Evolutionary conservation across 805 yeast genomes (phyloP), one percentile per base, ranked within the genome.

Genomic region (Candida adriatica): DNA sequence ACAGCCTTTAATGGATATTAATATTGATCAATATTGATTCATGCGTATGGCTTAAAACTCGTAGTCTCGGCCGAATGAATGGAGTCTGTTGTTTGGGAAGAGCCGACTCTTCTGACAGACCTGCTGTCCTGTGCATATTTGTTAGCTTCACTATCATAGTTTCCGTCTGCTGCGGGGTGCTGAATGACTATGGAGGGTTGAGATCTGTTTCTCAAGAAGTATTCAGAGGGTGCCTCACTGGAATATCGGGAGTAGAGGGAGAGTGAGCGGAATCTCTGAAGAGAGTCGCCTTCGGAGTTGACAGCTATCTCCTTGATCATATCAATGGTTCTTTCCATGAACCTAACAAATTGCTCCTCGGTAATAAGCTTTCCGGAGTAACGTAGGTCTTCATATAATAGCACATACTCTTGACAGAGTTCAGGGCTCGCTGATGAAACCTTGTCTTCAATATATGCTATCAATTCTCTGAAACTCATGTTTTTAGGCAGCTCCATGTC

Each of bases 291-390:
- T 18, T 27, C 36, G 4, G 22, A 8, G n/a, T 30, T 27, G 5
- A 30, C 28, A 8, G 38, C 29, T 8, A 40, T 25, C 6, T 36
- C 38, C 19, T 60, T 62, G 5, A 56, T 44, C 27, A 62, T 53
- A 20, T 46, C 55, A 7, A 62, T 52, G 6, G 58, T 64, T 5
- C 58, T 43, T 26, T 63, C 64, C 64, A 86, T 70, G 47, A 84
- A 75, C 25, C 61, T 66, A 18, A 72, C 55, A 46, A 87, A 74
- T 24, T 79, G 79, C 4, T 58, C 61, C 41, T 78, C 75, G 1
- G 68, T 55, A 13, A 85, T 72, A 13, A 73, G 64, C 13, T 62
- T 53, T 3, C 83, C 81, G 6, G 90, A 71, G 53, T 75, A 87
- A 37, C 85, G 62, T 22, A 79, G 63, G 30, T 62, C 59, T 43